These are phyloP conservation scores for Chamaenerion angustifolium DNA, from an alignment of 345 rosid species.

Conservation along the genomic window DNA sequence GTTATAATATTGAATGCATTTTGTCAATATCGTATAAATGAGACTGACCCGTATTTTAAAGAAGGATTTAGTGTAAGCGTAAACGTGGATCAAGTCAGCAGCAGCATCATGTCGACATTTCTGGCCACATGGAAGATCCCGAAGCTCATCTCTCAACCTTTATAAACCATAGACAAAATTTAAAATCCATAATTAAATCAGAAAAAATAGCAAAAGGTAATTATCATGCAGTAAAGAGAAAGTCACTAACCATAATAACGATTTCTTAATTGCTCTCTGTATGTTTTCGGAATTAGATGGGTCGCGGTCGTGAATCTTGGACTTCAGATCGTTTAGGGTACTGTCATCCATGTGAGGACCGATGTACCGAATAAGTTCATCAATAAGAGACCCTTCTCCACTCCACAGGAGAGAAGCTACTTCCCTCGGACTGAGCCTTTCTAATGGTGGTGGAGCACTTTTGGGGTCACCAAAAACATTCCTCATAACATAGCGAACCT, in stretches of 20 bases:
- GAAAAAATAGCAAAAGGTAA: constrained; percentile 6
- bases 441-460: constrained; percentile 91
- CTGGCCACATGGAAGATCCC: constrained; percentile 77
- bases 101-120: constrained; percentile 98
- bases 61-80: constrained; percentile 81
- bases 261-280: constrained; percentile 60
- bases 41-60: constrained; percentile 61
- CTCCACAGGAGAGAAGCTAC: constrained; percentile 67
- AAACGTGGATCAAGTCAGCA: constrained; percentile 89
- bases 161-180: background rate
- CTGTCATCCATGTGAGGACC: constrained; percentile 57
- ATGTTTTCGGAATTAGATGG: constrained; percentile 57
- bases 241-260: constrained; percentile 71
- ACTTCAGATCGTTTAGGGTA: constrained; percentile 48
- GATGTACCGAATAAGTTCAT: constrained; percentile 77
- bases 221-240: background rate
- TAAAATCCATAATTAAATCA: background rate
- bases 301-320: constrained; percentile 56
- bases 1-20: constrained; percentile 1
- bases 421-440: constrained; percentile 66
- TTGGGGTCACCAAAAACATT: constrained; percentile 81
- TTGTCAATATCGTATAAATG: background rate
- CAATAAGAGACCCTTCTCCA: constrained; percentile 82
- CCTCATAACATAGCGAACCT: constrained; percentile 98
- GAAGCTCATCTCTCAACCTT: constrained; percentile 95